phyloP scores from a whole-genome alignment of 2,329 filamentous ascomycete genomes.

The Niveomyces coronatus region DNA sequence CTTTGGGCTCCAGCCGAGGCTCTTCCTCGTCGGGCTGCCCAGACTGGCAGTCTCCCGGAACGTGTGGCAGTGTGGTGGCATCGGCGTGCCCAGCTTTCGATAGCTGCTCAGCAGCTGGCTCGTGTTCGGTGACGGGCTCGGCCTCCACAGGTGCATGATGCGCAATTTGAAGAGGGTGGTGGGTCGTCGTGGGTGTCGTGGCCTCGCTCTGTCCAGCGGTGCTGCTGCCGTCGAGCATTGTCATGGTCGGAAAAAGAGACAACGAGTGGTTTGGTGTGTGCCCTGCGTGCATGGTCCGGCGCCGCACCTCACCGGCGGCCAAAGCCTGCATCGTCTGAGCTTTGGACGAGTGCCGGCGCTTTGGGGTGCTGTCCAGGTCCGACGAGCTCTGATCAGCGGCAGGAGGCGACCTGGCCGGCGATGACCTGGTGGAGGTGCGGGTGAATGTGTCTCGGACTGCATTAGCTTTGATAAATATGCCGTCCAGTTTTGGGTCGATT shows the following conservation, averaged over 20 bases:
- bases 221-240: conserved; percentile 26
- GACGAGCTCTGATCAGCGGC: conserved; percentile 12
- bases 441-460: conserved; percentile 43
- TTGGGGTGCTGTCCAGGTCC: conserved; percentile 10
- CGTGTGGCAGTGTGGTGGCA: too few relatives aligned
- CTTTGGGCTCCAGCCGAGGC: conserved; percentile 26
- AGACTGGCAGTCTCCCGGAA: too few relatives aligned
- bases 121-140: neutral
- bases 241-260: conserved; percentile 37
- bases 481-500: conserved; percentile 49
- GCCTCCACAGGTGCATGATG: neutral
- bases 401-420: conserved; percentile 20
- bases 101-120: neutral
- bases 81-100: neutral
- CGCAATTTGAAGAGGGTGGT: neutral
- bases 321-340: conserved; percentile 36
- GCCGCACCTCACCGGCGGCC: conserved; percentile 35
- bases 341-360: conserved; percentile 23
- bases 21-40: conserved; percentile 13
- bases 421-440: conserved; percentile 21
- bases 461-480: conserved; percentile 44
- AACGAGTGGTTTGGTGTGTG: conserved; percentile 53
- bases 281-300: conserved; percentile 52
- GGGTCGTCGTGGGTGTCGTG: conserved; percentile 18
- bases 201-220: conserved; percentile 18